Percentiles rank a stretch among this genome's conserved stretches.
Evolutionary conservation across 371 early-diverging fungal species (phyloP).

Genomic region (Lichtheimia ramosa): DNA sequence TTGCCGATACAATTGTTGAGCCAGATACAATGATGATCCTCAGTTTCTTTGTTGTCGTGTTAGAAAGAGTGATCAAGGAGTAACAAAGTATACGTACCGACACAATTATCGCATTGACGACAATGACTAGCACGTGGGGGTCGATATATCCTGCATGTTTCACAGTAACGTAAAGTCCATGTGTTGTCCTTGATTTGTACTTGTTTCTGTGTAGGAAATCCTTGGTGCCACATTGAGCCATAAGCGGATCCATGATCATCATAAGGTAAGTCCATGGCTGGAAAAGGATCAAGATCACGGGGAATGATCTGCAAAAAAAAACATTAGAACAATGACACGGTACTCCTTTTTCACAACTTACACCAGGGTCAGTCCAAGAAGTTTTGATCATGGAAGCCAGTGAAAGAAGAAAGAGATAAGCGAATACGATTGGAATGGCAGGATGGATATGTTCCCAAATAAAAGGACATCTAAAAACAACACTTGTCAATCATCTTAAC

Average conservation of each 20-base stretch:
- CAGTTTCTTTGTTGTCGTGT: slow-evolving; percentile 48
- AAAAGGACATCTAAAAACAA: slow-evolving; percentile 53
- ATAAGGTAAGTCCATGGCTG: neutral
- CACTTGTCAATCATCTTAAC: neutral
- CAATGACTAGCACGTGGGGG: slow-evolving; percentile 92
- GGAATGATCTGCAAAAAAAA: slow-evolving; percentile 3
- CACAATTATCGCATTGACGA: slow-evolving; percentile 89
- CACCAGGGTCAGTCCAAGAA: slow-evolving; percentile 90
- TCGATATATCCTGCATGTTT: slow-evolving; percentile 87
- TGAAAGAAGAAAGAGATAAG: slow-evolving; percentile 65
- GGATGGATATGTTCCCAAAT: slow-evolving; percentile 68
- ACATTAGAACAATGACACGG: no score
- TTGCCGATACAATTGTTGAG: slow-evolving; percentile 92
- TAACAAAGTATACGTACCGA: slow-evolving; percentile 47
- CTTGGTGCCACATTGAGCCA: slow-evolving; percentile 6
- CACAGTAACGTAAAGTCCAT: slow-evolving; percentile 83
- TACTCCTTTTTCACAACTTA: slow-evolving; percentile 26
- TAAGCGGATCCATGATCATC: slow-evolving; percentile 7
- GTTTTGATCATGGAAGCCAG: slow-evolving; percentile 78
- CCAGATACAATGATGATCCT: slow-evolving; percentile 96
- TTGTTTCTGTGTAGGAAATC: slow-evolving; percentile 8
- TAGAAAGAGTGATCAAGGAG: neutral
- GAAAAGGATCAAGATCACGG: slow-evolving; percentile 10
- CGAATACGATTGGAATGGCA: slow-evolving; percentile 71
- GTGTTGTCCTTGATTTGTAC: slow-evolving; percentile 57